A percentile compares a stretch with the other conserved stretches of the same genome.
These are phyloP conservation scores for Xylariaceae sp. DNA, from an alignment of 2,329 filamentous ascomycete species.

Conservation along the genomic window DNA sequence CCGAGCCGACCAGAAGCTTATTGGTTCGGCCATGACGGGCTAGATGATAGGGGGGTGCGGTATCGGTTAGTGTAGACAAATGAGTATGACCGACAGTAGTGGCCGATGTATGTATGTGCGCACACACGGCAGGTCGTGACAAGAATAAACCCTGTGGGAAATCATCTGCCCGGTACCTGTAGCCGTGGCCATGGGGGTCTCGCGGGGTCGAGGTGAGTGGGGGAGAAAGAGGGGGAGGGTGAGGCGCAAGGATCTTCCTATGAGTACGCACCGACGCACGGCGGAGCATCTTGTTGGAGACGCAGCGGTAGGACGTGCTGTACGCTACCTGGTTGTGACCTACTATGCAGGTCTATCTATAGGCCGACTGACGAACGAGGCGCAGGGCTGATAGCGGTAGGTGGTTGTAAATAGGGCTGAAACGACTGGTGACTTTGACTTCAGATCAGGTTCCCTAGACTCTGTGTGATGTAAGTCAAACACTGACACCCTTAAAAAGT, in stretches of 20 bases:
- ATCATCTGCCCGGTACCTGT: constrained; percentile 15
- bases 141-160: constrained; percentile 8
- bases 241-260: background rate
- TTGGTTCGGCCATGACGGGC: constrained; percentile 11
- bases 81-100: background rate
- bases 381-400: too few species aligned
- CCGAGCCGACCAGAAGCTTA: background rate
- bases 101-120: background rate
- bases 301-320: background rate
- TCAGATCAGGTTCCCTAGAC: too few species aligned
- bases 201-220: background rate
- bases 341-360: background rate
- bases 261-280: background rate
- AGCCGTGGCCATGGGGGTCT: constrained; percentile 8
- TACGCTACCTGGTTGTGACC: background rate
- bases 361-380: background rate
- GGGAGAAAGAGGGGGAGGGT: background rate
- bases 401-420: too few species aligned
- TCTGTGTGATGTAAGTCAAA: too few species aligned
- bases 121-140: constrained; percentile 10
- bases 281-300: background rate
- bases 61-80: constrained; percentile 19
- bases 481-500: too few species aligned
- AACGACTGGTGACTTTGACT: too few species aligned
- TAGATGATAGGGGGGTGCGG: constrained; percentile 10